A percentile compares a stretch with the other conserved stretches of the same genome.
phyloP scores from a whole-genome alignment of 352 stramenopile genomes.

The Pythium myriotylum region DNA sequence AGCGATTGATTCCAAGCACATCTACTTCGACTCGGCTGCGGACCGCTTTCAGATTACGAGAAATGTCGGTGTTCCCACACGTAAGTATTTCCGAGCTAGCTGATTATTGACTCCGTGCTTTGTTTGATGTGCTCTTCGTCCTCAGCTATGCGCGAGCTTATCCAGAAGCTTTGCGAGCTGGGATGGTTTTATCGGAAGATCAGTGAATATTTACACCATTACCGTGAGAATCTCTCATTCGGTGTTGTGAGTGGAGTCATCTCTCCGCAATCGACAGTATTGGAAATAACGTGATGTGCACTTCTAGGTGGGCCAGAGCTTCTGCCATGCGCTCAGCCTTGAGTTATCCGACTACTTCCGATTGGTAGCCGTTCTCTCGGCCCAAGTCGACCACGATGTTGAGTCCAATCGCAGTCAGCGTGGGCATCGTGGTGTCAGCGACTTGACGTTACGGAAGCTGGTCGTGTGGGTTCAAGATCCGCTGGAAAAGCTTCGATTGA shows the following conservation, averaged over 20 bases:
- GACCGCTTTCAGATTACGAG: conserved; percentile 84
- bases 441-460: conserved; percentile 88
- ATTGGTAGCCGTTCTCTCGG: conserved; percentile 90
- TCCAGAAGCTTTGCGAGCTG: conserved; percentile 84
- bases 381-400: conserved; percentile 88
- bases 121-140: not conserved
- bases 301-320: conserved; percentile 78
- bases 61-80: conserved; percentile 72
- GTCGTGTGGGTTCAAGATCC: conserved; percentile 91
- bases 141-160: conserved; percentile 80
- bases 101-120: not conserved
- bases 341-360: conserved; percentile 93
- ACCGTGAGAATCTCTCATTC: conserved; percentile 73
- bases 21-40: conserved; percentile 78
- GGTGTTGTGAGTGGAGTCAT: conserved; percentile 68
- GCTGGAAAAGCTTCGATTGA: conserved; percentile 86
- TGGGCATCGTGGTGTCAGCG: conserved; percentile 34
- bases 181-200: conserved; percentile 92
- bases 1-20: conserved; percentile 91
- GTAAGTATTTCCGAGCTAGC: conserved; percentile 39
- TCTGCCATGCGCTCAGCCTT: conserved; percentile 89
- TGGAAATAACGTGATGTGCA: no score
- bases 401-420: conserved; percentile 49
- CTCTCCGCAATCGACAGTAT: no score
- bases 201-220: conserved; percentile 73